These are phyloP conservation scores for Colletotrichum neosansevieriae DNA, from an alignment of 2,329 filamentous ascomycete genomes.

Conservation along the genomic window DNA sequence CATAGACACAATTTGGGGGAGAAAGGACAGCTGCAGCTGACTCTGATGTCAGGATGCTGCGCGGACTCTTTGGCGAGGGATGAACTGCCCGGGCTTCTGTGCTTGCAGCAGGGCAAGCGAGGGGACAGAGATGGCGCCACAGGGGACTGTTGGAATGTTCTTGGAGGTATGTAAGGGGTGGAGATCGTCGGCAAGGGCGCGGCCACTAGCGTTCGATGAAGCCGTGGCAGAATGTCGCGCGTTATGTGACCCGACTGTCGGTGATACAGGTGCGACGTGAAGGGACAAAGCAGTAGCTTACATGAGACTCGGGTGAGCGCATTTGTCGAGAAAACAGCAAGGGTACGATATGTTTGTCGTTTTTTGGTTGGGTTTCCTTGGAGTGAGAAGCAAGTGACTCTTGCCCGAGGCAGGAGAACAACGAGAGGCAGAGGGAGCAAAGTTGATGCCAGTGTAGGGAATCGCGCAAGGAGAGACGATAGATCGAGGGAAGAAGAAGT, in stretches of 20 bases:
- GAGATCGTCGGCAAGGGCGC: conserved; percentile 17
- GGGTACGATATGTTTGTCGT: conserved; percentile 10
- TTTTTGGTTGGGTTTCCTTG: neutral
- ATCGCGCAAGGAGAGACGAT: neutral
- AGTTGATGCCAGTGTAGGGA: neutral
- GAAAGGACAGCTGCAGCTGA: conserved; percentile 21
- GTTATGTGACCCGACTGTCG: conserved; percentile 6
- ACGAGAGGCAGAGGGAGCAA: conserved; percentile 11
- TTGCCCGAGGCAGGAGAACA: neutral
- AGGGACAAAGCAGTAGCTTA: conserved; percentile 20
- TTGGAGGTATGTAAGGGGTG: conserved; percentile 9
- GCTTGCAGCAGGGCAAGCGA: conserved; percentile 12
- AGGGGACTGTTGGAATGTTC: conserved; percentile 20
- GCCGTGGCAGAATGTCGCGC: neutral
- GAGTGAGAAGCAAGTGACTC: neutral
- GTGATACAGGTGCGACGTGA: conserved; percentile 15
- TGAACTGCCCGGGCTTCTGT: neutral
- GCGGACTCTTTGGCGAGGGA: neutral
- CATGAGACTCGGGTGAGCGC: neutral
- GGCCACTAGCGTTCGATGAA: conserved; percentile 18
- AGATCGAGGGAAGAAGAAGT: neutral
- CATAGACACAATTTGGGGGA: conserved; percentile 16
- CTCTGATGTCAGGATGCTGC: conserved; percentile 12
- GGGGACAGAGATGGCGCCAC: neutral
- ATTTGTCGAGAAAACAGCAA: neutral